Evolutionary conservation across 2,329 filamentous ascomycete genomes (phyloP), one percentile per base, ranked within the genome.

Genomic region (Chrysoporthe deuterocubensis): DNA sequence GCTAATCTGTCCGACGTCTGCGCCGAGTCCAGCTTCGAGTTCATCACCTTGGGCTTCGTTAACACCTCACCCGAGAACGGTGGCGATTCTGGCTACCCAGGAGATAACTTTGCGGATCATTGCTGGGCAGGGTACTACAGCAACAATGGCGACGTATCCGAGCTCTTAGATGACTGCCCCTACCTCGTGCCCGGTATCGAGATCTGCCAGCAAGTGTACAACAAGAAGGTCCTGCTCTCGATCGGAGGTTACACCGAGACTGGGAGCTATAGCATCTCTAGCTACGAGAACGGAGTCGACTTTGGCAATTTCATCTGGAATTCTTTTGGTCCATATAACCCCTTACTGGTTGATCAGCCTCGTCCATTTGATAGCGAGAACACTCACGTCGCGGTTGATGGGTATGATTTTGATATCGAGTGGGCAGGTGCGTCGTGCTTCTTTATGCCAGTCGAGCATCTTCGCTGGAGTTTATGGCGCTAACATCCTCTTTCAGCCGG

Each of bases 211-310:
- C 71, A 75, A 4, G 77, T 84, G 66, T 67, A 68, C 46, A 84
- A 84, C 66, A 90, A 90, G 78, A 90, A 88, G 70, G 84, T 91
- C 64, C 77, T 90, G 54, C 81, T 91, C 37, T 90, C 89, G 14
- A 83, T 91, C 59, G 89, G 89, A 57, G 89, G 89, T 52, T 84
- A 70, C 60, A 68, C 67, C 7, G 34, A 64, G 26, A 42, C 63
- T 21, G 34, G 14, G 13, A 74, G 80, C 75, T 81, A 81, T 71
- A 73, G 74, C 16, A 63, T 81, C 52, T 76, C 76, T 1, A 72
- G 66, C 52, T 65, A 69, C 9, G 64, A 71, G 21, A 73, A 76
- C 6, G 79, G 77, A 44, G 59, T 69, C 21, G 70, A 75, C 16
- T 81, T 81, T 72, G 80, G 76, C 62, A 68, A 78, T 46, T 80